These are phyloP conservation scores for Exophiala lecanii-corni DNA, from an alignment of 2,329 filamentous ascomycete species.

Conservation along the genomic window DNA sequence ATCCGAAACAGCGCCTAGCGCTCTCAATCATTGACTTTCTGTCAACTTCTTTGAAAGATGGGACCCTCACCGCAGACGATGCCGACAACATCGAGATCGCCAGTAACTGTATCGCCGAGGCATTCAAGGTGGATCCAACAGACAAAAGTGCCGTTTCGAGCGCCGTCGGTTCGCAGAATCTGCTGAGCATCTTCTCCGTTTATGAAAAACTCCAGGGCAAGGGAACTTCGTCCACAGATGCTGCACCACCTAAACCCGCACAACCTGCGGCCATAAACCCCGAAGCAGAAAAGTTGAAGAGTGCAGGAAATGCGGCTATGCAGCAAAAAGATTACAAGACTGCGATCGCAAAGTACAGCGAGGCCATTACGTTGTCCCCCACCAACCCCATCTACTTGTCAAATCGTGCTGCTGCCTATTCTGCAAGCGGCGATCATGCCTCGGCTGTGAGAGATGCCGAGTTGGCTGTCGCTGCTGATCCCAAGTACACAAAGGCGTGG, in stretches of 20 bases:
- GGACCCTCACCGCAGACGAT: conserved; percentile 82
- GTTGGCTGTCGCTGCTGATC: conserved; percentile 80
- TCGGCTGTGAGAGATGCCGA: conserved; percentile 84
- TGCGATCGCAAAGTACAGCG: conserved; percentile 82
- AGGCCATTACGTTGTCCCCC: conserved; percentile 75
- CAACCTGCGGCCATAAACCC: conserved; percentile 44
- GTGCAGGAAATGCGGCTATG: conserved; percentile 90
- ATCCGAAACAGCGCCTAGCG: conserved; percentile 79
- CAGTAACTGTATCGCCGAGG: conserved; percentile 87
- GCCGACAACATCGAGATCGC: conserved; percentile 92
- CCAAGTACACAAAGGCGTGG: conserved; percentile 96
- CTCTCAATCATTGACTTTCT: conserved; percentile 98
- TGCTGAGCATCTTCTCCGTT: conserved; percentile 86
- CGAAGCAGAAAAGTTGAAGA: conserved; percentile 84
- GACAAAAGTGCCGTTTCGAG: conserved; percentile 68
- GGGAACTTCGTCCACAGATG: conserved; percentile 41
- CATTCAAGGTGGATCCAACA: conserved; percentile 87
- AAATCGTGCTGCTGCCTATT: conserved; percentile 93
- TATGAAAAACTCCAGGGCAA: conserved; percentile 89
- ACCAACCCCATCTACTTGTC: conserved; percentile 94
- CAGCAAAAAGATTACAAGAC: conserved; percentile 79
- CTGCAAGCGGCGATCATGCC: conserved; percentile 75
- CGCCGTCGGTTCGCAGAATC: conserved; percentile 79
- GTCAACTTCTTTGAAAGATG: conserved; percentile 74
- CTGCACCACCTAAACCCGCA: conserved; percentile 35